A percentile compares a stretch with the other conserved stretches of the same genome.
Conservation (phyloP, 495 filamentous ascomycete species). For the Penicillium samsonianum region DNA sequence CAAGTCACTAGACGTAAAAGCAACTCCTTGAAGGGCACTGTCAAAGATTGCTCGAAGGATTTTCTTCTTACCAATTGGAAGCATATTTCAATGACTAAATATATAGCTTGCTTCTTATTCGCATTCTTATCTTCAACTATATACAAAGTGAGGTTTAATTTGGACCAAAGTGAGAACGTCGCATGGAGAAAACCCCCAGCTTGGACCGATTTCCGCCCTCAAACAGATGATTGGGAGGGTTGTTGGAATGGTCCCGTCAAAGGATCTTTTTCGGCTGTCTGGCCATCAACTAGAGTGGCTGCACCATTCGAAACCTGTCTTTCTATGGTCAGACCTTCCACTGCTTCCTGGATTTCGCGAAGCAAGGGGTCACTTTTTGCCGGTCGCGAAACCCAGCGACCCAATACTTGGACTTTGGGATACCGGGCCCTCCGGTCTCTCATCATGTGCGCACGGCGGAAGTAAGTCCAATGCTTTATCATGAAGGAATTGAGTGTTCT, state of each 20-base stretch:
- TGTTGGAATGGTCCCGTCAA: too few relatives aligned
- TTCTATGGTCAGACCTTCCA: background rate
- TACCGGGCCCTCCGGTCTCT: background rate
- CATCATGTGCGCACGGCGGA: background rate
- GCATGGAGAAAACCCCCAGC: too few relatives aligned
- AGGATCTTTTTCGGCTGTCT: background rate
- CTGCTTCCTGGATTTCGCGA: constrained; percentile 1
- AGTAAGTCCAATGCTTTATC: background rate
- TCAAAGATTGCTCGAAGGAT: too few relatives aligned
- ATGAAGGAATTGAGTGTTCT: background rate
- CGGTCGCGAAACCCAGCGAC: background rate
- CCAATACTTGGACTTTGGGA: background rate
- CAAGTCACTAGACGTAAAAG: too few relatives aligned
- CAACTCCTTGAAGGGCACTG: too few relatives aligned
- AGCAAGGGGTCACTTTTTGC: background rate
- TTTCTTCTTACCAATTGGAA: too few relatives aligned
- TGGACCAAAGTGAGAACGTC: too few relatives aligned
- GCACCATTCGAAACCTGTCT: background rate
- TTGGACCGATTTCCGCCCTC: background rate
- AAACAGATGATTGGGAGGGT: background rate
- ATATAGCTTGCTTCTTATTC: background rate
- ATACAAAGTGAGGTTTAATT: background rate
- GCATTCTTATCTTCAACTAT: background rate
- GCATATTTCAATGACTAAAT: too few relatives aligned
- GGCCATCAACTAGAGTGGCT: background rate